phyloP scores from a whole-genome alignment of 2,329 filamentous ascomycete species.

The Corynespora cassiicola region DNA sequence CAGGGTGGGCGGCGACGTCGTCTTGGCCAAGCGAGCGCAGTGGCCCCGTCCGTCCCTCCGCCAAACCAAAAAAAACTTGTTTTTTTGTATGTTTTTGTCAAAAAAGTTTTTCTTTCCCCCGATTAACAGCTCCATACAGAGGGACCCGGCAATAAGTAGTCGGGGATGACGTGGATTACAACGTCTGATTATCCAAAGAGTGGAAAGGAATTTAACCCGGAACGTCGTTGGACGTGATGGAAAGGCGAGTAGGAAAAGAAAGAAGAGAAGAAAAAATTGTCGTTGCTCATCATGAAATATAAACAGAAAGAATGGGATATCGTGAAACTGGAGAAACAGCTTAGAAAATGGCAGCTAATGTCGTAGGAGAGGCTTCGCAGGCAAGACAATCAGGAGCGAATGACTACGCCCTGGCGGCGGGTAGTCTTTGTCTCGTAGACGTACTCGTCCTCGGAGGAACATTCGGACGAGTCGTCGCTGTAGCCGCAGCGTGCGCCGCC shows the following conservation, averaged over 20 bases:
- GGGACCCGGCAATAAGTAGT: no score
- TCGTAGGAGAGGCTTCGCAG: neutral
- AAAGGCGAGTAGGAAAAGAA: constrained; percentile 1
- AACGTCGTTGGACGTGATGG: neutral
- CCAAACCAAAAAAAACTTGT: no score
- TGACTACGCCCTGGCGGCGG: constrained; percentile 54
- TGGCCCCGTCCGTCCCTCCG: no score
- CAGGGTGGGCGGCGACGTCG: no score
- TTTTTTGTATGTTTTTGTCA: no score
- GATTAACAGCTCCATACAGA: no score
- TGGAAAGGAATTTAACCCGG: no score
- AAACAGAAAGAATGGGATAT: constrained; percentile 16
- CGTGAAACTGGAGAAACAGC: constrained; percentile 6
- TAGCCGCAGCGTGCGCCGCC: constrained; percentile 88
- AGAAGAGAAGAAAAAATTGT: constrained; percentile 9
- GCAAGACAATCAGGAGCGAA: constrained; percentile 37
- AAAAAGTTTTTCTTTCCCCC: no score
- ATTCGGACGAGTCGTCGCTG: constrained; percentile 71
- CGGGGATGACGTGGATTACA: no score
- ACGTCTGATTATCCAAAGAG: constrained; percentile 23
- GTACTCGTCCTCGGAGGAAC: constrained; percentile 72
- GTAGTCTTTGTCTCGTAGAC: constrained; percentile 59
- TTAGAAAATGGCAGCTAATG: constrained; percentile 1
- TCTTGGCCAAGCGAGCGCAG: no score
- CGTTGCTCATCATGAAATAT: constrained; percentile 20